Base-by-base conservation (phyloP, 2,329 filamentous ascomycete species). In the Calonectria pauciramosa region DNA sequence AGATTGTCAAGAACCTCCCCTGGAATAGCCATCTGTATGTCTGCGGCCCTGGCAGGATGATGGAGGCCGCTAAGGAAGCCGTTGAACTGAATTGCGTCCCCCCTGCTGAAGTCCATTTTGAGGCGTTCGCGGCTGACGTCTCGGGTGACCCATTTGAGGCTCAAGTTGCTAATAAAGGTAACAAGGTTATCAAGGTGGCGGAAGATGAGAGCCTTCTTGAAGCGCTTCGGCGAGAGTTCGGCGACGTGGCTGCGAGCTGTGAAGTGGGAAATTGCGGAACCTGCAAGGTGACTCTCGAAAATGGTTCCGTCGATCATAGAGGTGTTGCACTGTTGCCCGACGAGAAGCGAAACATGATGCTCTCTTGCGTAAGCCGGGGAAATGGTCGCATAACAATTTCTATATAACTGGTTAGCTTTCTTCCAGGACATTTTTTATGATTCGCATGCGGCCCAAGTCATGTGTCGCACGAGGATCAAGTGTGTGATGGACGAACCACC, bases 101-200 rank as follows among this genome's bases (percentile, higher is more conserved):
- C 0, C 84, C 87, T 3, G 84, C 86, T 0, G 90, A 91, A 51
- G 85, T 93, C 1, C 91, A 93, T 80, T 91, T 89, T 72, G 92
- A 94, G 81, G 88, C 89, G 0, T 94, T 93, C 74, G 84, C 85
- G 1, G 88, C 89, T 1, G 87, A 89, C 26, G 84, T 87, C 0
- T 86, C 86, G 0, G 91, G 92, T 0, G 90, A 93, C 77, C 89
- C 91, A 0, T 94, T 93, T 75, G 89, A 90, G 51, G 91, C 86
- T 0, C 87, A 90, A 60, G 86, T 93, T 0, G 81, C 82, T 9
- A 88, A 89, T 68, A 73, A 70, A 44, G 77, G 77, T 1, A 81
- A 80, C 60, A 87, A 83, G 76, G 82, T 84, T 1, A 73, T 93
- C 9, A 82, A 86, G 20, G 89, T 90, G 0, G 85, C 82, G 5